Evolutionary conservation across 306 rosid species (phyloP), one percentile per base, ranked within the genome.

Genomic region (Ziziphus jujuba): DNA sequence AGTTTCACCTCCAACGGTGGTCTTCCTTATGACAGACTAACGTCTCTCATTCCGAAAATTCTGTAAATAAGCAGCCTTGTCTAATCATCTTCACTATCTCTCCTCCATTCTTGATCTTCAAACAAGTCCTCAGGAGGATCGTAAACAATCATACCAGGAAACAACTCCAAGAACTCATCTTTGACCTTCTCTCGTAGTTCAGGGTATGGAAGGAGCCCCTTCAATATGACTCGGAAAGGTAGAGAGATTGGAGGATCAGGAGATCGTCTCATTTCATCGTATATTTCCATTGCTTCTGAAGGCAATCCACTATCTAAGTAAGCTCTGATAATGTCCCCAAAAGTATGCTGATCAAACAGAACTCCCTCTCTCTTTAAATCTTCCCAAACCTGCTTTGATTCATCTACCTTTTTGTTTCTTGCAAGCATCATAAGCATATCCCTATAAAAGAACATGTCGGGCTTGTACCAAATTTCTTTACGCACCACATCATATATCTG

Each of bases 361-460:
- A 90, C 96, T 17, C 51, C 85, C 79, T 90, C 97, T 12, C 71
- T 65, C 70, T 87, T 88, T 66, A 92, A 78, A 82, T 92, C 97
- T 67, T 59, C 54, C 97, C 98, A 90, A 47, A 92, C 97, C 79
- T 72, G 79, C 75, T 87, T 90, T 40, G 78, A 67, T 80, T 92
- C 97, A 13, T 86, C 88, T 51, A 86, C 87, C 69, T 72, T 82
- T 72, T 17, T 83, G 87, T 90, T 92, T 68, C 96, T 87, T 2
- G 97, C 87, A 50, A 92, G 96, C 98, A 81, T 86, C 93, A 86
- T 79, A 48, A 92, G 90, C 98, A 89, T 92, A 81, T 92, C 97
- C 72, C 93, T 79, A 43, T 86, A 87, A 56, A 92, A 92, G 84
- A 82, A 89, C 98, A 89, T 87, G 85, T 92, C 98, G 8, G 97